Conservation (phyloP, 179 eudicot species). For the Actinidia polygama region DNA sequence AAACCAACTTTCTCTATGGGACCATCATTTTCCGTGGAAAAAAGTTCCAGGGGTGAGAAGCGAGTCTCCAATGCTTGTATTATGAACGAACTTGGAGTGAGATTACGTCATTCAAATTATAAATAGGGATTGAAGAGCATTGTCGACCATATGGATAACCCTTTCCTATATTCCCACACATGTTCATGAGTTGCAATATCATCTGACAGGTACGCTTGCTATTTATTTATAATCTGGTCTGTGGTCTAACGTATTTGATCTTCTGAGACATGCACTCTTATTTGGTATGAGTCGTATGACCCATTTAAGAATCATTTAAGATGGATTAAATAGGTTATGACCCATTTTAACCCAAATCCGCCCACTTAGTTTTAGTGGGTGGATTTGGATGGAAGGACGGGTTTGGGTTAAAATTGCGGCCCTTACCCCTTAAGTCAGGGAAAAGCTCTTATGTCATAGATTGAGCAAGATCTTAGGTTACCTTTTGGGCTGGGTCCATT, state of each 20-base stretch:
- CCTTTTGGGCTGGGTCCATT: background rate
- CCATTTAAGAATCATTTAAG: no score
- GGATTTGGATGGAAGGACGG: no score
- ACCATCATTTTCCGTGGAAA: conserved; percentile 11
- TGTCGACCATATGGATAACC: conserved; percentile 46
- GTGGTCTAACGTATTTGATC: no score
- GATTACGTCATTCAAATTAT: conserved; percentile 66
- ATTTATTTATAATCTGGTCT: no score
- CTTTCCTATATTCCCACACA: conserved; percentile 6
- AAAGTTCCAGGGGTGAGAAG: conserved; percentile 50
- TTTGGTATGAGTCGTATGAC: no score
- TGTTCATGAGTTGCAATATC: background rate
- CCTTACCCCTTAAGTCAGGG: background rate
- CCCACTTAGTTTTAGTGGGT: no score
- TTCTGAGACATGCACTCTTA: no score
- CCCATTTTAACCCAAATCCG: no score
- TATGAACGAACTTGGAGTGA: conserved; percentile 66
- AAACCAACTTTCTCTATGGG: conserved; percentile 10
- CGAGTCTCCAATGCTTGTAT: conserved; percentile 74
- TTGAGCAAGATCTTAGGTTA: background rate
- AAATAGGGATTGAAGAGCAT: conserved; percentile 72
- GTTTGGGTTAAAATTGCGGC: background rate
- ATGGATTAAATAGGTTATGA: no score
- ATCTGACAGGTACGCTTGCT: no score
- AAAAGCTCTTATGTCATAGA: background rate